Base-by-base conservation (phyloP, 805 yeast species). In the Zygosaccharomyces bisporus region DNA sequence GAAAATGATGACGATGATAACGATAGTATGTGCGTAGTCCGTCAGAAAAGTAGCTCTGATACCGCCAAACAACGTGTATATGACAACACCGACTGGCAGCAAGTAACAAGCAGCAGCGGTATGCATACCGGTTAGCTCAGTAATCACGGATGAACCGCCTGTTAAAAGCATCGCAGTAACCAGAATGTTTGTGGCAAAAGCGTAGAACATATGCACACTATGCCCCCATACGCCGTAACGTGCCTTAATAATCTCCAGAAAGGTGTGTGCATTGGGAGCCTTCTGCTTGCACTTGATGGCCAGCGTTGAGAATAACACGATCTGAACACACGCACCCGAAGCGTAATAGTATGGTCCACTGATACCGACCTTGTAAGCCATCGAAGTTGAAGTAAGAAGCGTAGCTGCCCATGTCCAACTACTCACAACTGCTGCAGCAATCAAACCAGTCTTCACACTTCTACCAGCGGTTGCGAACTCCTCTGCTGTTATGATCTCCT, bases 371-470 rank as follows among this genome's bases (percentile, higher is more conserved):
- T 69, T 69, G 65, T 86, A 89, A 17, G 86, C 86, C 62, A 84
- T 89, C 16, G 95, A 78, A 1, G 95, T 79, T 2, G 88, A 80
- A 30, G 80, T 81, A 24, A 86, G 70, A 38, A 86, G 67, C 1
- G 95, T 86, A 3, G 88, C 86, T n/a, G 86, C 86, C 89, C 89
- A 83, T 7, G 96, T 88, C 98, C 98, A 90, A 6, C 91, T 81
- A 9, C 91, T 81, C 6, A 89, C 96, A 23, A 90, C 96, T 6
- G 96, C 95, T 6, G 95, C 81, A 4, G 91, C 81, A 50, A 88
- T 83, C 53, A 90, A 71, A 39, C 93, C 93, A 0, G 91, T 81
- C 55, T 83, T 85, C 33, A 90, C 95, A 3, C 87, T 73, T 61
- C 96, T 77, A 52, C 96, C 96, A 27, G 96, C 96, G 4, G 96